Evolutionary conservation across 306 rosid species (phyloP), one percentile per base, ranked within the genome.

Genomic region (Pyrus pyrifolia): DNA sequence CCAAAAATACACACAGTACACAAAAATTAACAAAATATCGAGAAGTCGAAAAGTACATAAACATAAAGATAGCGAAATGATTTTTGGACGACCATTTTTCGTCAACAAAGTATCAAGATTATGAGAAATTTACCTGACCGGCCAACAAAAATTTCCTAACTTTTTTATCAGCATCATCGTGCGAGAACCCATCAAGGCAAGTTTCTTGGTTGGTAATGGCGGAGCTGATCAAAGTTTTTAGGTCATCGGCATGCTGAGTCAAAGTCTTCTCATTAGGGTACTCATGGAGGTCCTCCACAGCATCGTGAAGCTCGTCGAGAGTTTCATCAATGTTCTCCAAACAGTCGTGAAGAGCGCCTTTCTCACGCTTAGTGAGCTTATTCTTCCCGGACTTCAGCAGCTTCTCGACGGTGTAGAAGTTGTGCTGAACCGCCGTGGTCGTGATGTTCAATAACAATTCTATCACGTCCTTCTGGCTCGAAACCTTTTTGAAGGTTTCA

Each of bases 171-270:
- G 80, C 96, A 0, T 45, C 69, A 9, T 88, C 91, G 77, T 95
- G 90, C 0, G 97, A 92, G 80, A 95, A 95, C 0, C 98, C 98
- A 60, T 95, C 97, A 44, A 95, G 55, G 80, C 98, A 95, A 45
- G 97, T 89, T 27, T 84, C 91, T 71, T 93, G 98, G 79, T 94
- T 88, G 15, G 98, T 95, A 2, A 95, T 90, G 72, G 98, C 87
- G 40, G 97, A 71, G 58, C 97, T 92, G 9, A 95, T 77, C 0
- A 92, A 71, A 0, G 96, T 95, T 69, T 88, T 89, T 4, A 95
- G 88, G 63, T 95, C 97, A 9, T 92, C 91, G 0, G 93, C 97
- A 33, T 90, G 92, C 1, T 80, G 84, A 49, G 61, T 52, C 17
- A 93, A 52, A 0, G 92, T 62, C 69, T 88, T 93, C 46, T 84